Conservation (phyloP, 2,329 filamentous ascomycete species). For the Colletotrichum spaethianum region DNA sequence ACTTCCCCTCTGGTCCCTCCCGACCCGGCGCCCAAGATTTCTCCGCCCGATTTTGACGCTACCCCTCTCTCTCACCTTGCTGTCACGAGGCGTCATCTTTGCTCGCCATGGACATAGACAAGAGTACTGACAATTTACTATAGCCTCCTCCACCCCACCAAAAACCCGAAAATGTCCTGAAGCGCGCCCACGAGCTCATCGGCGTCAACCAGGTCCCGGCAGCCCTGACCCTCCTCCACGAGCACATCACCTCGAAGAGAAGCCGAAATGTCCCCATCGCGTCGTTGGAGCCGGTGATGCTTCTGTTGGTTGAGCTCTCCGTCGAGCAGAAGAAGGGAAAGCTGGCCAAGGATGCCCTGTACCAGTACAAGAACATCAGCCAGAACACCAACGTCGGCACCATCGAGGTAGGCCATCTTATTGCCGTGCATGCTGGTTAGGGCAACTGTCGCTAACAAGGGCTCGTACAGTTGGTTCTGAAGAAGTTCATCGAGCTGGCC, state of each 20-base stretch:
- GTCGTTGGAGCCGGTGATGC: constrained; percentile 97
- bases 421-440: neutral
- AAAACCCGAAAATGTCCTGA: constrained; percentile 99
- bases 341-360: constrained; percentile 97
- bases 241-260: constrained; percentile 98
- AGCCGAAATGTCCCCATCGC: constrained; percentile 97
- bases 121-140: constrained; percentile 42
- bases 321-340: constrained; percentile 99
- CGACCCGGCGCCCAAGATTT: constrained; percentile 19
- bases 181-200: constrained; percentile 98
- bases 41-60: constrained; percentile 25
- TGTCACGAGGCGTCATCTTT: constrained; percentile 28
- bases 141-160: constrained; percentile 96
- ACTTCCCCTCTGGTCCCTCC: neutral
- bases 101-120: constrained; percentile 34
- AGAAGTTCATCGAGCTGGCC: constrained; percentile 97
- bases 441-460: constrained; percentile 27
- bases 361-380: constrained; percentile 99
- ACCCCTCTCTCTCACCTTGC: constrained; percentile 74
- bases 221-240: constrained; percentile 94
- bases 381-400: constrained; percentile 99
- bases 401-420: constrained; percentile 79
- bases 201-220: constrained; percentile 94
- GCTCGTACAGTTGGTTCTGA: constrained; percentile 81
- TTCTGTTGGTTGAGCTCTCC: constrained; percentile 95